Conservation (phyloP, 495 filamentous ascomycete species). For the Trichocladium uniseriatum region DNA sequence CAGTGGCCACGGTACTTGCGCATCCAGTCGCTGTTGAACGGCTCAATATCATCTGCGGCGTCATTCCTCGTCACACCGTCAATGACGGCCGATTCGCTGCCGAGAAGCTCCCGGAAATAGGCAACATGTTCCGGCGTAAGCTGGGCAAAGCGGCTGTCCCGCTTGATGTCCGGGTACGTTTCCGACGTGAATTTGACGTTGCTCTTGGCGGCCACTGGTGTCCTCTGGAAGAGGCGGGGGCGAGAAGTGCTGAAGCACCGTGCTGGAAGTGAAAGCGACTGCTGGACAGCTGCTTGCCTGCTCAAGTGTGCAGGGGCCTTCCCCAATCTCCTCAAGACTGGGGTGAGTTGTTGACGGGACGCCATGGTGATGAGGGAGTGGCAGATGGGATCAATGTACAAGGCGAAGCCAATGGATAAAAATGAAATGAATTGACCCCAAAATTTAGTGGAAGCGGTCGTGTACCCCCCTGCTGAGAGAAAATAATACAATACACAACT, state of each 20-base stretch:
- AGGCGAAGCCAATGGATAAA: neutral
- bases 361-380: slow-evolving; percentile 11
- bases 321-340: slow-evolving; percentile 15
- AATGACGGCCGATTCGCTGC: slow-evolving; percentile 67
- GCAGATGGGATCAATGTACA: neutral
- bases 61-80: slow-evolving; percentile 68
- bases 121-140: slow-evolving; percentile 67
- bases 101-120: slow-evolving; percentile 68
- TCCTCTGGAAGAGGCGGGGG: slow-evolving; percentile 22
- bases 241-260: slow-evolving; percentile 31
- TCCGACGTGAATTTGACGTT: slow-evolving; percentile 66
- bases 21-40: slow-evolving; percentile 99
- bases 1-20: slow-evolving; percentile 92
- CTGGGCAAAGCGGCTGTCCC: slow-evolving; percentile 62
- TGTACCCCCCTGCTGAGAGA: neutral
- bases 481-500: no score
- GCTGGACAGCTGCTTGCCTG: slow-evolving; percentile 10
- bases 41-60: slow-evolving; percentile 64
- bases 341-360: slow-evolving; percentile 17
- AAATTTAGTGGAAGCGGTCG: neutral
- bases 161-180: slow-evolving; percentile 72
- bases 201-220: slow-evolving; percentile 30
- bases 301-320: slow-evolving; percentile 8
- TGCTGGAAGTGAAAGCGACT: slow-evolving; percentile 9
- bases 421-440: neutral